Evolutionary conservation across 495 filamentous ascomycete genomes (phyloP).

Genomic region (Penicillium daleae): DNA sequence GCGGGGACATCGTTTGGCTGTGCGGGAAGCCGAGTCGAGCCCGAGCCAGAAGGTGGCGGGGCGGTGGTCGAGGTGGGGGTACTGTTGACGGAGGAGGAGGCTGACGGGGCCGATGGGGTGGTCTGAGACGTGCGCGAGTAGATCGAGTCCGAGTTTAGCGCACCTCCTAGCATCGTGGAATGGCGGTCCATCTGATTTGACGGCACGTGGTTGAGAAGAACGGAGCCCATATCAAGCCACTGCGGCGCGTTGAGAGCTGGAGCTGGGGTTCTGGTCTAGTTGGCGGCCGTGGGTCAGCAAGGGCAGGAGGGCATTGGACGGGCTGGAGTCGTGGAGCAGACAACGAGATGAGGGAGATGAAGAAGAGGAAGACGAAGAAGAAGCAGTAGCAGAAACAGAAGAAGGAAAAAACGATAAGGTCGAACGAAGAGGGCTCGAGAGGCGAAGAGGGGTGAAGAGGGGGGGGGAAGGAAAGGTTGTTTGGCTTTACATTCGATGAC

Average conservation of each 20-base stretch:
- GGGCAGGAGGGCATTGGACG: slow-evolving; percentile 22
- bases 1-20: slow-evolving; percentile 46
- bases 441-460: too few relatives aligned
- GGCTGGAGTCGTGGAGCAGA: slow-evolving; percentile 14
- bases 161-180: slow-evolving; percentile 54
- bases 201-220: slow-evolving; percentile 51
- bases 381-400: slow-evolving; percentile 14
- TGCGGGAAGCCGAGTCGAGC: slow-evolving; percentile 41
- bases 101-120: slow-evolving; percentile 3
- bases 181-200: slow-evolving; percentile 46
- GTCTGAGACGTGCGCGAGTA: slow-evolving; percentile 41
- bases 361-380: slow-evolving; percentile 12
- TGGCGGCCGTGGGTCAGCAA: slow-evolving; percentile 21
- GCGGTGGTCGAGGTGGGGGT: slow-evolving; percentile 48
- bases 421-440: not conserved
- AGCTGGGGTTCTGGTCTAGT: slow-evolving; percentile 1
- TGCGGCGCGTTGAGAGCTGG: not conserved
- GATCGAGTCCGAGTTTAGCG: slow-evolving; percentile 44
- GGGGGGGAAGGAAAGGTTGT: slow-evolving; percentile 21
- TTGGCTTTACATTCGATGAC: slow-evolving; percentile 29
- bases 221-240: slow-evolving; percentile 50
- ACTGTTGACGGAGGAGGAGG: slow-evolving; percentile 34
- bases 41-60: slow-evolving; percentile 46
- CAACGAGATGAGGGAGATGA: slow-evolving; percentile 3
- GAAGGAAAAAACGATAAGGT: slow-evolving; percentile 6